Evolutionary conservation across 139 green algal genomes (phyloP).

Genomic region (Coccomyxa sp.): DNA sequence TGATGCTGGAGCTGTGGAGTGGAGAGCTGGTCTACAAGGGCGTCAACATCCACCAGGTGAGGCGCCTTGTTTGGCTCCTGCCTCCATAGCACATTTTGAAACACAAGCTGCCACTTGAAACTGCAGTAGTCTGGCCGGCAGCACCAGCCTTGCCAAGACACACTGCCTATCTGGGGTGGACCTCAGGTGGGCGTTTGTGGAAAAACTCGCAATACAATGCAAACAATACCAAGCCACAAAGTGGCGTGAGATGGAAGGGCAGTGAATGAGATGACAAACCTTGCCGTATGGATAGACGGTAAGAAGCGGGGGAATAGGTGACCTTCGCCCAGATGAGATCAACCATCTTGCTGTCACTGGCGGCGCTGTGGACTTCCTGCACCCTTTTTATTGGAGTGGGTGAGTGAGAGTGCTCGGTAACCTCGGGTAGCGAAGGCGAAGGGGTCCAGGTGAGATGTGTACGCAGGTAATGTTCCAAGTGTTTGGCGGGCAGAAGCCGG

Average conservation of each 20-base stretch:
- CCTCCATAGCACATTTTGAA: neutral
- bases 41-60: conserved; percentile 19
- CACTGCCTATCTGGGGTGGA: neutral
- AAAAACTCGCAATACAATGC: no score
- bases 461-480: conserved; percentile 34
- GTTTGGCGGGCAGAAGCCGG: conserved; percentile 7
- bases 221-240: no score
- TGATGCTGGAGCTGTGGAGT: conserved; percentile 38
- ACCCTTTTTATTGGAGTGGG: no score
- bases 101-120: neutral
- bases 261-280: no score
- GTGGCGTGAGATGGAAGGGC: no score
- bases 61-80: neutral
- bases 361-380: no score
- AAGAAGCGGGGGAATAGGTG: no score
- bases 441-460: neutral
- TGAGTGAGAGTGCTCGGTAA: no score
- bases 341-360: no score
- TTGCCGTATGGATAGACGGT: no score
- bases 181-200: neutral
- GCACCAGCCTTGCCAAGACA: neutral
- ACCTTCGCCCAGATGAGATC: no score
- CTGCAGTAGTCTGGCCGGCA: neutral
- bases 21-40: conserved; percentile 23
- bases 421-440: no score